Evolutionary conservation across 1,139 yeast species (phyloP).

Genomic region (Yamadazyma pseudoaaseri): DNA sequence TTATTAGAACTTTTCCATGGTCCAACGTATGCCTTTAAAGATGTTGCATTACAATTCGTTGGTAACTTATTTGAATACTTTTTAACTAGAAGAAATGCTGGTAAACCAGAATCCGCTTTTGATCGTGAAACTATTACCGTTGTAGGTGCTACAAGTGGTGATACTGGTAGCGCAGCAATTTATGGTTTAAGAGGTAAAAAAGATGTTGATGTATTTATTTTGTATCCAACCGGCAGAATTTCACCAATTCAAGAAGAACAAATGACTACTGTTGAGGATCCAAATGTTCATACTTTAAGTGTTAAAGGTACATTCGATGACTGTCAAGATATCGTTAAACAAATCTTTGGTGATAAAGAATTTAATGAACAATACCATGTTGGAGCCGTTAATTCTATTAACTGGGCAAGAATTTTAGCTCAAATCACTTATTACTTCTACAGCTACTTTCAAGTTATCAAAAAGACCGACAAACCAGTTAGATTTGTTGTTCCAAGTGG

Average conservation of each 20-base stretch:
- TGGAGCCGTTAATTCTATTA: slow-evolving; percentile 97
- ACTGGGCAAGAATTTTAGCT: slow-evolving; percentile 98
- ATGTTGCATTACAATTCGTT: slow-evolving; percentile 95
- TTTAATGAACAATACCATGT: slow-evolving; percentile 89
- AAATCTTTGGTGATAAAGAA: slow-evolving; percentile 83
- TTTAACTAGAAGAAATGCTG: slow-evolving; percentile 71
- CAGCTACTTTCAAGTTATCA: slow-evolving; percentile 75
- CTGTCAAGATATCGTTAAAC: slow-evolving; percentile 95
- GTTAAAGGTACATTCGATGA: slow-evolving; percentile 97
- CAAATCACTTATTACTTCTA: slow-evolving; percentile 96
- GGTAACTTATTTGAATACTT: slow-evolving; percentile 96
- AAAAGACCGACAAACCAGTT: slow-evolving; percentile 43
- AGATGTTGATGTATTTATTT: slow-evolving; percentile 92
- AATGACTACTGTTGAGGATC: slow-evolving; percentile 96
- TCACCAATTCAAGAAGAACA: slow-evolving; percentile 98
- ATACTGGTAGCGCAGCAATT: slow-evolving; percentile 98
- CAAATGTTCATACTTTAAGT: slow-evolving; percentile 90
- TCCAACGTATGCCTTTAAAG: slow-evolving; percentile 98
- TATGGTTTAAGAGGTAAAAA: slow-evolving; percentile 95
- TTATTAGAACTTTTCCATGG: slow-evolving; percentile 95
- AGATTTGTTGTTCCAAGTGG: slow-evolving; percentile 96
- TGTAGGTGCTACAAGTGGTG: slow-evolving; percentile 99
- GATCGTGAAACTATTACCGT: slow-evolving; percentile 80
- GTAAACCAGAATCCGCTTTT: slow-evolving; percentile 49
- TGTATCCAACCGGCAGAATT: slow-evolving; percentile 96